Base-by-base conservation (phyloP, 331 rosid species). In the Pyracantha coccinea region DNA sequence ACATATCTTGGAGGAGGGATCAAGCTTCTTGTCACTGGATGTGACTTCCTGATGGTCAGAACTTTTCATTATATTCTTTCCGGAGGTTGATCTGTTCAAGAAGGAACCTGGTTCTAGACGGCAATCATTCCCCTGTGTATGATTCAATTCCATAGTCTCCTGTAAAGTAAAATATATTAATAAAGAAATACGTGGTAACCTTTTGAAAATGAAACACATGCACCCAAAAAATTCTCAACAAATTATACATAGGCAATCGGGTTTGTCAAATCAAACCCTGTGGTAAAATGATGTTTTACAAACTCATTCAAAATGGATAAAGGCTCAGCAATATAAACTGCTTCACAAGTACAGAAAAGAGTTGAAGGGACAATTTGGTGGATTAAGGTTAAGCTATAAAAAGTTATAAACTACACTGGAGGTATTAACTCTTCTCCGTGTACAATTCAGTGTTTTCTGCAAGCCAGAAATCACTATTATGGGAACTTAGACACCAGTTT, bases 121-220 rank as follows among this genome's bases (percentile, higher is more conserved):
- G 25, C 35, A 33, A 35, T 66, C 58, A 57, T 12, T 55, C 64
- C 47, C 69, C 41, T 62, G 55, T 19, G 66, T 73, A 80, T 78
- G 79, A 73, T 77, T 82, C 79, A 81, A 75, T 78, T 80, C 75
- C 52, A 81, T 29, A 67, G 58, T 85, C 76, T 75, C 81, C 82
- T 75, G 76, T 53, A 53, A 50, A 58, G 76, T 70, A 61, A 29
- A 59, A 59, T 21, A 17, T 60, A 80, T 44, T 32, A 81, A 35
- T 76, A 70, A 75, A 72, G 27, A 78, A 44, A 64, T 31, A 52
- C 47, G 33, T 24, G 66, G 66, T 3, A 29, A 54, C 35, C 25
- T 58, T 25, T 15, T 74, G n/a, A 35, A 72, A 61, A 13, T 0
- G 32, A 15, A 53, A 32, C 32, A 27, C 5, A 3, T 0, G 16